These are phyloP conservation scores for Globisporangium paddicum DNA, from an alignment of 352 stramenopile genomes.

Conservation along the genomic window DNA sequence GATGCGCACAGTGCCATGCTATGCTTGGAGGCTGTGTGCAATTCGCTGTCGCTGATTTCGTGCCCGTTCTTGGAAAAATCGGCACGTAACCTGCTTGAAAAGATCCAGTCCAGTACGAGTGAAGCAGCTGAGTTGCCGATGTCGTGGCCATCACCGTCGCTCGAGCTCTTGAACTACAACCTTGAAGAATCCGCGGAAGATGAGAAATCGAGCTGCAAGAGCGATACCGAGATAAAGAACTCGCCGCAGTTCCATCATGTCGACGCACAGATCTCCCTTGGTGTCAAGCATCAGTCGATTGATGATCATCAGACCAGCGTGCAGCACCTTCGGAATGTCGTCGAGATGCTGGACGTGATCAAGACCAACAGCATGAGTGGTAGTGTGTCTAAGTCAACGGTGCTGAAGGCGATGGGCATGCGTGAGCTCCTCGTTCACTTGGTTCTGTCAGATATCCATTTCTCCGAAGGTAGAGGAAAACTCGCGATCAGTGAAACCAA, in stretches of 20 bases:
- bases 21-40: conserved; percentile 53
- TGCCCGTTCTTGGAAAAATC: conserved; percentile 34
- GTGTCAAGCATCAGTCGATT: conserved; percentile 3
- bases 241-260: conserved; percentile 23
- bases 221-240: neutral
- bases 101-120: conserved; percentile 11
- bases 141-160: conserved; percentile 17
- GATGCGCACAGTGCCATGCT: conserved; percentile 19
- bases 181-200: neutral
- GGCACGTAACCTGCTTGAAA: conserved; percentile 31
- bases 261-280: conserved; percentile 26
- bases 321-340: conserved; percentile 21
- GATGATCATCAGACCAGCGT: conserved; percentile 15
- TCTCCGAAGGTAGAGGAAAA: conserved; percentile 34
- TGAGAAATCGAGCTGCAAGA: neutral
- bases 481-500: conserved; percentile 54
- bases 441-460: conserved; percentile 51
- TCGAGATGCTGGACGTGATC: conserved; percentile 1
- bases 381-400: neutral
- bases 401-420: conserved; percentile 38
- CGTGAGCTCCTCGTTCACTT: conserved; percentile 46
- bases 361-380: conserved; percentile 6
- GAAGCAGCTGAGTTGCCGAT: neutral
- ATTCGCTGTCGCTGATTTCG: conserved; percentile 49
- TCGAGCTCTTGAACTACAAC: conserved; percentile 20